These are phyloP conservation scores for Parmelia sp. DNA, from an alignment of 495 filamentous ascomycete species.

Conservation along the genomic window DNA sequence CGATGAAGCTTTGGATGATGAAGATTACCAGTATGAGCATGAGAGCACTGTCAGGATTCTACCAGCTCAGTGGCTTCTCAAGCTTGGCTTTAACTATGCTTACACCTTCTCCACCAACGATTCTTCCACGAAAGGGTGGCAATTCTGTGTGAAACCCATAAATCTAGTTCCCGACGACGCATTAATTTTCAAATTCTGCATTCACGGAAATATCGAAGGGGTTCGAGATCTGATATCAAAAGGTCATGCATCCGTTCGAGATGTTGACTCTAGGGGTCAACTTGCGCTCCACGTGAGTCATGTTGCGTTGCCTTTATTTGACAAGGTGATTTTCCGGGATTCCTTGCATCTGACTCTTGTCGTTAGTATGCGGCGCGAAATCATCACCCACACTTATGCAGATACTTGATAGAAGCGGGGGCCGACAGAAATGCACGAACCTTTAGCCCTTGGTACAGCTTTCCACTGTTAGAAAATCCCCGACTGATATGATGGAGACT, in stretches of 20 bases:
- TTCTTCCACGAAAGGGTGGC: slow-evolving; percentile 13
- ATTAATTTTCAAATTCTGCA: slow-evolving; percentile 17
- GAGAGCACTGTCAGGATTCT: slow-evolving; percentile 1
- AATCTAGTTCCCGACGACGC: slow-evolving; percentile 16
- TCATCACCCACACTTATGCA: background rate
- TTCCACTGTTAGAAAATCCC: background rate
- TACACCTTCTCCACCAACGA: background rate
- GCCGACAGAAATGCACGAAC: background rate
- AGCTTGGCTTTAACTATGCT: slow-evolving; percentile 9
- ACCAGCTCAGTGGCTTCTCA: slow-evolving; percentile 10
- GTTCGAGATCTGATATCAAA: background rate
- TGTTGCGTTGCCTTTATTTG: background rate
- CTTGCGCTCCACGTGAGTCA: slow-evolving; percentile 1
- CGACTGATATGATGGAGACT: background rate
- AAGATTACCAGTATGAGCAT: background rate
- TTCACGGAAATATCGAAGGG: slow-evolving; percentile 11
- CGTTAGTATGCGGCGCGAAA: background rate
- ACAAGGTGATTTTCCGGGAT: background rate
- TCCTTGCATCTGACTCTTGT: background rate
- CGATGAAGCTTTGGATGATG: background rate
- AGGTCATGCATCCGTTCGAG: background rate
- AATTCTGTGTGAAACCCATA: slow-evolving; percentile 6
- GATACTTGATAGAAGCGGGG: background rate
- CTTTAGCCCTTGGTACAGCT: background rate
- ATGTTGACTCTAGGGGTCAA: background rate